phyloP scores from a whole-genome alignment of 2,329 filamentous ascomycete species.

The Penicillium fuscoglaucum region DNA sequence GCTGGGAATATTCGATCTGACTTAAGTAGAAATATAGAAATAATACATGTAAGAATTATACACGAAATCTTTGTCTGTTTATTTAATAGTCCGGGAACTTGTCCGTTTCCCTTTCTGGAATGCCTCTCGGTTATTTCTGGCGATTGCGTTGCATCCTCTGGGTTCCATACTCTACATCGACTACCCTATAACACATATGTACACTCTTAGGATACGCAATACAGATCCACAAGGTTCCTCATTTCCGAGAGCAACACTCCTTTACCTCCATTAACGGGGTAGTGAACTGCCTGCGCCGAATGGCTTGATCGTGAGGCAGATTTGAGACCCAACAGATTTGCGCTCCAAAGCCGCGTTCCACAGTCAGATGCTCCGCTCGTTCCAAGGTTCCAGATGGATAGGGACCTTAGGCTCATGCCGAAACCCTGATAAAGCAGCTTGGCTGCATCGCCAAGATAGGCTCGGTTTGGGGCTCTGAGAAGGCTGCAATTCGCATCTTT shows the following conservation, averaged over 20 bases:
- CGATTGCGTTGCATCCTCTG: not conserved
- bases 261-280: not conserved
- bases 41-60: not conserved
- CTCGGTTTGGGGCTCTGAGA: not conserved
- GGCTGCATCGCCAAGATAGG: not conserved
- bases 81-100: not conserved
- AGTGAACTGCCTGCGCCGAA: not conserved
- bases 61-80: not conserved
- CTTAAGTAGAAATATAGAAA: not conserved
- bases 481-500: not conserved
- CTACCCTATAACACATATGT: not conserved
- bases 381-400: not conserved
- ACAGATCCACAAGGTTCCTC: not conserved
- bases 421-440: not conserved
- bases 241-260: not conserved
- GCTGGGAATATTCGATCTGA: not conserved
- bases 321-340: not conserved
- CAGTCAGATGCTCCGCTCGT: no score
- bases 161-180: not conserved
- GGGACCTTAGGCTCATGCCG: not conserved
- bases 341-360: no score
- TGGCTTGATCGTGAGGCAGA: not conserved
- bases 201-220: no score
- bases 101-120: not conserved
- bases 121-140: not conserved